phyloP scores from a whole-genome alignment of 352 stramenopile species.

The Blastocystis sp. region DNA sequence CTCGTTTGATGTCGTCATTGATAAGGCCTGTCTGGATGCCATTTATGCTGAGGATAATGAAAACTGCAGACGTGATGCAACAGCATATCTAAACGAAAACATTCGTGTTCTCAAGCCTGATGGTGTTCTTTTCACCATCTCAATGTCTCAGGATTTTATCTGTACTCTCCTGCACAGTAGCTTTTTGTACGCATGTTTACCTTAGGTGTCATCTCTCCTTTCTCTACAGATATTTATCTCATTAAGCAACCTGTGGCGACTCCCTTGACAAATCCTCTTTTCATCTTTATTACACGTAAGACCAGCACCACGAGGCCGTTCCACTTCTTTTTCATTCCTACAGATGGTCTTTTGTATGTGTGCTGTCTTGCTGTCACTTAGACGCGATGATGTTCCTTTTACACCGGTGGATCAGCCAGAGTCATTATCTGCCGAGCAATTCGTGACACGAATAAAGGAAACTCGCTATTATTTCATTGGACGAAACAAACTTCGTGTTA shows the following conservation, averaged over 20 bases:
- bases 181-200: not conserved
- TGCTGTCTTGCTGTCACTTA: not conserved
- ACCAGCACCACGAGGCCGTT: not conserved
- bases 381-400: not conserved
- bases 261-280: conserved; percentile 23
- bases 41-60: conserved; percentile 46
- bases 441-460: not conserved
- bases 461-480: conserved; percentile 18
- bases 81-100: conserved; percentile 10
- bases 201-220: not conserved
- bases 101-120: not conserved
- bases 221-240: not conserved
- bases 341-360: not conserved
- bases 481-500: not conserved
- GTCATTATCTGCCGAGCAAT: not conserved
- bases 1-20: conserved; percentile 55
- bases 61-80: conserved; percentile 13
- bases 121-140: conserved; percentile 20
- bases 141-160: conserved; percentile 51
- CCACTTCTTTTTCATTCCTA: not conserved
- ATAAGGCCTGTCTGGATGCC: conserved; percentile 49
- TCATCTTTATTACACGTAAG: conserved; percentile 22
- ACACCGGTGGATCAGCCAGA: not conserved
- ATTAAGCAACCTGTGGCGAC: not conserved
- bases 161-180: not conserved